Evolutionary conservation across 2,329 filamentous ascomycete genomes (phyloP).

Genomic region (Lizonia empirigonia): DNA sequence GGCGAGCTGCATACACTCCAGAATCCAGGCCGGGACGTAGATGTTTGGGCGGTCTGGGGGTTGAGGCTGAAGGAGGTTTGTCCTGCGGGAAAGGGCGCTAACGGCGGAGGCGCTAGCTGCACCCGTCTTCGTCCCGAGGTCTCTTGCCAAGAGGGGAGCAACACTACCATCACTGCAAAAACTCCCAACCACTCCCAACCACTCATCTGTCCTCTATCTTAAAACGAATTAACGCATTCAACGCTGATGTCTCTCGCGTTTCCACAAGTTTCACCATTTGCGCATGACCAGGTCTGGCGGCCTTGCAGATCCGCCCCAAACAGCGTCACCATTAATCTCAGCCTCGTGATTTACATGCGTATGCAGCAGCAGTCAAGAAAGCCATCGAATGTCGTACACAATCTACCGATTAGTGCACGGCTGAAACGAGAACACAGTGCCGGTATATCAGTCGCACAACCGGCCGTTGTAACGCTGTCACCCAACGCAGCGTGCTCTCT

Average conservation of each 20-base stretch:
- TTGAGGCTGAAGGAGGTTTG: slow-evolving; percentile 1
- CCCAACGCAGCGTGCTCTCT: not conserved
- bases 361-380: slow-evolving; percentile 11
- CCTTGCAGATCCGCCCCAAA: slow-evolving; percentile 6
- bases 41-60: not conserved
- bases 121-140: not conserved
- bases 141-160: not conserved
- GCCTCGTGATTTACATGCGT: slow-evolving; percentile 10
- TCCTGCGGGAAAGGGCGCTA: slow-evolving; percentile 8
- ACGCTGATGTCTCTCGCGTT: not conserved
- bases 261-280: slow-evolving; percentile 2
- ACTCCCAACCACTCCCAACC: not conserved
- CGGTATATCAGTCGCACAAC: slow-evolving; percentile 17
- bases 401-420: slow-evolving; percentile 11
- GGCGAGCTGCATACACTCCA: not conserved
- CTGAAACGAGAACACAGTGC: slow-evolving; percentile 18
- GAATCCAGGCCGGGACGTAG: not conserved
- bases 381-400: slow-evolving; percentile 11
- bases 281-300: slow-evolving; percentile 4
- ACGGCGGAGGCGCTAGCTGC: not conserved
- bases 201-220: not conserved
- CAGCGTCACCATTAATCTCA: slow-evolving; percentile 1
- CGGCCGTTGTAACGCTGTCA: slow-evolving; percentile 21
- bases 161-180: not conserved
- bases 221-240: slow-evolving; percentile 3